Evolutionary conservation across 306 rosid species (phyloP).

Genomic region (Quercus aquifolioides): DNA sequence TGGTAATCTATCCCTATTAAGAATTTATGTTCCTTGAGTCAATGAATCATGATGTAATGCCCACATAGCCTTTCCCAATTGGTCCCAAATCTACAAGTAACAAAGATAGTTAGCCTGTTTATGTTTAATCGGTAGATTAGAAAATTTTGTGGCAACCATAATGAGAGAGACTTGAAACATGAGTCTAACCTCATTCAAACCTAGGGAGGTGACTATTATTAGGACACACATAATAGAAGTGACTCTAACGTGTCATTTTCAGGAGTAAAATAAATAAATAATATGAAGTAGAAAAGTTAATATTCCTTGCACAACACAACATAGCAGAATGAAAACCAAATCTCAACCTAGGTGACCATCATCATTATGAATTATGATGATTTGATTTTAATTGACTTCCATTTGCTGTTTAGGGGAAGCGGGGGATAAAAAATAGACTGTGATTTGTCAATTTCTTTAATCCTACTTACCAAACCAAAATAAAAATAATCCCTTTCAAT

Average conservation of each 20-base stretch:
- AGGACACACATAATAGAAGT: too few species aligned
- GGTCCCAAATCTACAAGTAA: constrained; percentile 14
- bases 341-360: too few species aligned
- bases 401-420: too few species aligned
- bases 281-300: not conserved
- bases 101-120: not conserved
- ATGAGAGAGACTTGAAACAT: constrained; percentile 21
- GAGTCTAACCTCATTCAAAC: constrained; percentile 16
- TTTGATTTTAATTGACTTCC: too few species aligned
- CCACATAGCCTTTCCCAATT: not conserved
- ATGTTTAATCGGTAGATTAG: constrained; percentile 19
- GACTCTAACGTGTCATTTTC: too few species aligned
- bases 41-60: not conserved
- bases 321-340: not conserved
- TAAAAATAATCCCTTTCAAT: not conserved
- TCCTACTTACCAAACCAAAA: too few species aligned
- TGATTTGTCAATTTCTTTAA: not conserved
- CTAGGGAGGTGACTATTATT: not conserved
- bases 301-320: not conserved
- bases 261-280: too few species aligned
- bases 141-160: constrained; percentile 28
- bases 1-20: constrained; percentile 5
- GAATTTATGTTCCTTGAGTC: not conserved
- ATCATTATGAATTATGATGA: too few species aligned
- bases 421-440: too few species aligned